phyloP scores from a whole-genome alignment of 2,329 filamentous ascomycete species.

The Neofusicoccum cordaticola region DNA sequence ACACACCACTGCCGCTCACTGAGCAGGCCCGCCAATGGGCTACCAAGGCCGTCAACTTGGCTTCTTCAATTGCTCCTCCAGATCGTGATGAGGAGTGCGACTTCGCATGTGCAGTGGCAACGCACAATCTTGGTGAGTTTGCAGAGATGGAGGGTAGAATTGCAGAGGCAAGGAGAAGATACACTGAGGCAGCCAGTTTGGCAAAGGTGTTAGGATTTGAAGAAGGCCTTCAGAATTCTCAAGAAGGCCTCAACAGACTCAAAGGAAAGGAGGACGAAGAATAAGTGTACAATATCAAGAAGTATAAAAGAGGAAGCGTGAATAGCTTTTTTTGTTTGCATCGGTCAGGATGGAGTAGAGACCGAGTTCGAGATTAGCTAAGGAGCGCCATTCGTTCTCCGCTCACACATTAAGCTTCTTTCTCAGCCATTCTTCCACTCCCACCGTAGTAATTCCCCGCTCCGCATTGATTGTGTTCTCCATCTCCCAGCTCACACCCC shows the following conservation, averaged over 20 bases:
- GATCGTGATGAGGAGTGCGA: conserved; percentile 77
- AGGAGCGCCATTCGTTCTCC: not conserved
- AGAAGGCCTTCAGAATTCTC: conserved; percentile 44
- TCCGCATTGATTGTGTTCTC: conserved; percentile 53
- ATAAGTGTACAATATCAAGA: not conserved
- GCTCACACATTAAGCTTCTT: conserved; percentile 18
- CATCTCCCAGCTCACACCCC: conserved; percentile 59
- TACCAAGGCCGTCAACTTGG: conserved; percentile 68
- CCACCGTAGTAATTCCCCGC: conserved; percentile 46
- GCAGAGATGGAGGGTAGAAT: conserved; percentile 69
- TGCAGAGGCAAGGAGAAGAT: conserved; percentile 64
- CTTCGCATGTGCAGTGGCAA: conserved; percentile 74
- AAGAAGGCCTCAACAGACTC: conserved; percentile 39
- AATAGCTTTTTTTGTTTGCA: too few species aligned
- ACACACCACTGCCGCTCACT: conserved; percentile 55
- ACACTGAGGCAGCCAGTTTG: conserved; percentile 64
- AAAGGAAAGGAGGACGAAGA: conserved; percentile 12
- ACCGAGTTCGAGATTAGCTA: not conserved
- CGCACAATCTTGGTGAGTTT: conserved; percentile 85
- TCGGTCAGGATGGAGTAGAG: not conserved
- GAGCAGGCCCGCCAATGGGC: conserved; percentile 73
- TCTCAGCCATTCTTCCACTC: conserved; percentile 42
- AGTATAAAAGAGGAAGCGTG: too few species aligned
- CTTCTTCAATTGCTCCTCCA: conserved; percentile 62
- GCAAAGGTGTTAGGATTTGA: conserved; percentile 48